These are phyloP conservation scores for Termitomyces sp. DNA, from an alignment of 768 basidiomycete species.

Conservation along the genomic window DNA sequence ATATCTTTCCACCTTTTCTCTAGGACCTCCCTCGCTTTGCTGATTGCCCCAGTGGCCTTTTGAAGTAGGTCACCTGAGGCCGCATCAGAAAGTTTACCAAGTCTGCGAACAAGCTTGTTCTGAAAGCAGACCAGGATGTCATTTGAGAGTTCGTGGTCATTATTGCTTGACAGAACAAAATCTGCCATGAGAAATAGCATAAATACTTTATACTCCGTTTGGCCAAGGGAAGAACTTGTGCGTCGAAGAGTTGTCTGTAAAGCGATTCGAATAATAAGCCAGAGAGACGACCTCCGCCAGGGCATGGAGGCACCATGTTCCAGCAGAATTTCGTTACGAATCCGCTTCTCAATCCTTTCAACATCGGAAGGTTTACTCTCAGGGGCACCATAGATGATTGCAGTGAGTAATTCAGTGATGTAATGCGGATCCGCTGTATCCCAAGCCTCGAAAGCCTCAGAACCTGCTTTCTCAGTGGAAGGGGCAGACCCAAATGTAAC, in stretches of 20 bases:
- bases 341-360: background rate
- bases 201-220: background rate
- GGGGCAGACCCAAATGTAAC: background rate
- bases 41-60: background rate
- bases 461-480: background rate
- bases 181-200: background rate
- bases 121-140: background rate
- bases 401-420: background rate
- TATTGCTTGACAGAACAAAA: background rate
- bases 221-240: background rate
- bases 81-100: background rate
- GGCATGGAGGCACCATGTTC: background rate
- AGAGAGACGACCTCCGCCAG: background rate
- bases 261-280: background rate
- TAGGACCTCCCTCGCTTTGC: background rate
- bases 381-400: background rate
- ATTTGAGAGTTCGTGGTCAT: background rate
- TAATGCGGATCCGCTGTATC: background rate
- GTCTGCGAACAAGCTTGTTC: background rate
- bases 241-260: background rate
- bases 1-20: background rate
- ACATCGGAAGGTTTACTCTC: background rate
- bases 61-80: background rate
- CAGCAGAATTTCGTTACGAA: background rate
- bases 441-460: background rate